Evolutionary conservation across 1,139 yeast species (phyloP).

Genomic region (Candida labiduridarum): DNA sequence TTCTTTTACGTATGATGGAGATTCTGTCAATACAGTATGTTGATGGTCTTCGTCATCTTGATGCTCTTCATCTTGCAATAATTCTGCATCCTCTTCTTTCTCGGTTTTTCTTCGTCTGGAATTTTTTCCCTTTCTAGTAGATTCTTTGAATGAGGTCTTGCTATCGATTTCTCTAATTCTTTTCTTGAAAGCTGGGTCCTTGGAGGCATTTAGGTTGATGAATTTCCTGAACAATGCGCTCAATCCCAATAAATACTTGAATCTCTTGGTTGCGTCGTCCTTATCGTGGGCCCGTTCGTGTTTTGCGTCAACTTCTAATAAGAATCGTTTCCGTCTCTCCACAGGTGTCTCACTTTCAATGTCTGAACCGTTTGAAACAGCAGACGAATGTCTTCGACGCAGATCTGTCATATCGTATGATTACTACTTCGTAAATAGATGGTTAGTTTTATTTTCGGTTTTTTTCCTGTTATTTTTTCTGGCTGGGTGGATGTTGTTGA

Average conservation of each 20-base stretch:
- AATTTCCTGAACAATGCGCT: constrained; percentile 88
- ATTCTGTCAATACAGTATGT: constrained; percentile 69
- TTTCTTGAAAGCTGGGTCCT: constrained; percentile 64
- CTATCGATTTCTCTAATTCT: constrained; percentile 47
- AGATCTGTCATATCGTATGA: constrained; percentile 8
- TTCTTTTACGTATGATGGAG: constrained; percentile 67
- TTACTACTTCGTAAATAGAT: not conserved
- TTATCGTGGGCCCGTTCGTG: constrained; percentile 58
- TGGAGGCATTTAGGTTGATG: constrained; percentile 77
- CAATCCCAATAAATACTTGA: constrained; percentile 77
- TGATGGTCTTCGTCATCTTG: constrained; percentile 49
- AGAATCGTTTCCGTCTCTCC: constrained; percentile 48
- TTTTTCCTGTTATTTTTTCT: not conserved
- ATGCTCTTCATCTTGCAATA: constrained; percentile 73
- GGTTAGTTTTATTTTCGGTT: not conserved
- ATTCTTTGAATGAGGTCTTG: constrained; percentile 31
- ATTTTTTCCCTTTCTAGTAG: constrained; percentile 15
- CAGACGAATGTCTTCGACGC: constrained; percentile 7
- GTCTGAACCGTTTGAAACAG: not conserved
- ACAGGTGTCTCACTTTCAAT: constrained; percentile 27
- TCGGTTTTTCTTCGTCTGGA: constrained; percentile 66
- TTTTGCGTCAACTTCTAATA: constrained; percentile 54
- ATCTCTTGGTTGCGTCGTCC: constrained; percentile 75
- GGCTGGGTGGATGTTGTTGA: not conserved
- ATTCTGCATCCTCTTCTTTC: constrained; percentile 90